Conservation (phyloP, 1,284 basidiomycete species). For the Pterula multifida region DNA sequence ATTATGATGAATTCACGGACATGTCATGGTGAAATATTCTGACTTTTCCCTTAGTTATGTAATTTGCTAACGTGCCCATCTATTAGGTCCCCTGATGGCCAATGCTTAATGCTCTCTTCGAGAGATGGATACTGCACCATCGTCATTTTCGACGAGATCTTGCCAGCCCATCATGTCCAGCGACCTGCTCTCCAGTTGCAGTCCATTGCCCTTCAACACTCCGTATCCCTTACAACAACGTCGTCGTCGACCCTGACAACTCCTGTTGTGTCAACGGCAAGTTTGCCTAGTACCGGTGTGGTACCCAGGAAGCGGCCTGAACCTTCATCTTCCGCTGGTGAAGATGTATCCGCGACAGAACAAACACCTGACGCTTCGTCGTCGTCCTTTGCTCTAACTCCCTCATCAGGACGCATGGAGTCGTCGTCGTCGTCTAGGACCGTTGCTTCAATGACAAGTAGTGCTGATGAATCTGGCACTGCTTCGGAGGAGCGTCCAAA, state of each 20-base stretch:
- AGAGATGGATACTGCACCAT: conserved; percentile 97
- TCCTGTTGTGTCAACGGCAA: conserved; percentile 22
- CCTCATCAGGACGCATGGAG: conserved; percentile 9
- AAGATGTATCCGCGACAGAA: conserved; percentile 24
- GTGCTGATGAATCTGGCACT: conserved; percentile 13
- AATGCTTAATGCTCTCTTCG: conserved; percentile 84
- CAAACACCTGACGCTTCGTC: conserved; percentile 8
- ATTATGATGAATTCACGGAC: conserved; percentile 98
- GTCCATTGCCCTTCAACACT: conserved; percentile 76
- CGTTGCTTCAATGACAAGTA: conserved; percentile 5
- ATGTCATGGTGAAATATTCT: conserved; percentile 73
- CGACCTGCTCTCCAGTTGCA: conserved; percentile 81
- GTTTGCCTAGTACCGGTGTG: conserved; percentile 20
- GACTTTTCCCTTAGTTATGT: not conserved
- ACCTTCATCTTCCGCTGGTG: conserved; percentile 35
- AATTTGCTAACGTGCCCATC: not conserved
- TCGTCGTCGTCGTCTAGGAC: conserved; percentile 17
- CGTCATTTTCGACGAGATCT: conserved; percentile 83
- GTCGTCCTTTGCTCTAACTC: conserved; percentile 5
- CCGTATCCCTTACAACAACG: conserved; percentile 36
- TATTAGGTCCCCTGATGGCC: conserved; percentile 87
- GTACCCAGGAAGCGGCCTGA: conserved; percentile 31
- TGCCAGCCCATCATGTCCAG: conserved; percentile 77
- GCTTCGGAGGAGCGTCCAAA: conserved; percentile 34
- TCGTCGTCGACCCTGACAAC: conserved; percentile 22